These are phyloP conservation scores for Garcia nutans DNA, from an alignment of 345 rosid genomes.

Conservation along the genomic window DNA sequence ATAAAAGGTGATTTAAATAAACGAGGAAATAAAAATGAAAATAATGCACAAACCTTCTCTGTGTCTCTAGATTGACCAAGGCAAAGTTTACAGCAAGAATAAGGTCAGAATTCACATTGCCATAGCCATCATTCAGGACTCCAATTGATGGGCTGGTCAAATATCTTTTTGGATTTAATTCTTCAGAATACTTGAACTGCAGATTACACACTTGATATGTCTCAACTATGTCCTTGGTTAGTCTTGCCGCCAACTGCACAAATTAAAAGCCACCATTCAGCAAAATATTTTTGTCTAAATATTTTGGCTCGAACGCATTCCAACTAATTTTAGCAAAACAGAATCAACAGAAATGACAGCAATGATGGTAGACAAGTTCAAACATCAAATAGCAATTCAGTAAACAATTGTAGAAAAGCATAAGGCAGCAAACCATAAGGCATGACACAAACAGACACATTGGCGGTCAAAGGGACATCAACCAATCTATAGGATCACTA, in stretches of 20 bases:
- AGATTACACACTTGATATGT: slow-evolving; percentile 90
- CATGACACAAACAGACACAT: neutral
- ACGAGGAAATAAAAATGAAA: slow-evolving; percentile 13
- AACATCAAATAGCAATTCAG: slow-evolving; percentile 8
- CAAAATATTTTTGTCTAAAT: slow-evolving; percentile 17
- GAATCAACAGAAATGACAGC: neutral
- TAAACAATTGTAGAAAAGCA: slow-evolving; percentile 4
- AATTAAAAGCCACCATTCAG: slow-evolving; percentile 26
- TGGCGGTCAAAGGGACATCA: neutral
- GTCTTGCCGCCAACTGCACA: slow-evolving; percentile 79
- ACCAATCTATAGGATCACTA: neutral
- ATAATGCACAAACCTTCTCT: slow-evolving; percentile 63
- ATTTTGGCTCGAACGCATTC: slow-evolving; percentile 1
- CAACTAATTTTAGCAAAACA: neutral
- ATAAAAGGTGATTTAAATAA: slow-evolving; percentile 9
- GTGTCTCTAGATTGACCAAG: slow-evolving; percentile 69
- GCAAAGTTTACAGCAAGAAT: slow-evolving; percentile 76
- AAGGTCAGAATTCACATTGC: slow-evolving; percentile 93
- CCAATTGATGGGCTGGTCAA: slow-evolving; percentile 94
- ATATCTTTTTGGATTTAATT: slow-evolving; percentile 90
- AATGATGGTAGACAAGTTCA: slow-evolving; percentile 6
- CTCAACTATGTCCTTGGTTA: slow-evolving; percentile 82
- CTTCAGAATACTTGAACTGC: slow-evolving; percentile 84
- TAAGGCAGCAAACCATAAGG: slow-evolving; percentile 8
- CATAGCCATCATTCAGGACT: slow-evolving; percentile 88